Conservation (phyloP, 2,329 filamentous ascomycete genomes). For the Fulvia fulva region DNA sequence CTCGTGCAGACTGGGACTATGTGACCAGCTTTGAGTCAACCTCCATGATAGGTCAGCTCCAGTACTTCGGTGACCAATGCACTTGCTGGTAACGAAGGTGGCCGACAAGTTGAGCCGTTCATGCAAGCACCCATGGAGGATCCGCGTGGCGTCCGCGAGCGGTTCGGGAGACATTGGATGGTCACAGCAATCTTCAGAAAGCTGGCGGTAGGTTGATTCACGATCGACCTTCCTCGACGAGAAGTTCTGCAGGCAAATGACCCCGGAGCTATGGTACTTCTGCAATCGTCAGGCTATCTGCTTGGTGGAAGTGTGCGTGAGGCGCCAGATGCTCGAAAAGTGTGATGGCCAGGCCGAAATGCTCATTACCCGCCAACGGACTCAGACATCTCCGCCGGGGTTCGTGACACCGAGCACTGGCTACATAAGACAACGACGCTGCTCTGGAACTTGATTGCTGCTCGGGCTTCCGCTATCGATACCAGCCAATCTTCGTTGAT, state of each 20-base stretch:
- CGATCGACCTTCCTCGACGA: not conserved
- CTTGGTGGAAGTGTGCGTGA: not conserved
- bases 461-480: not conserved
- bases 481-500: not conserved
- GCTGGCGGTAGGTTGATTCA: not conserved
- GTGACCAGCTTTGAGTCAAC: not conserved
- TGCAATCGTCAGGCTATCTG: not conserved
- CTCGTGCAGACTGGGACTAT: not conserved
- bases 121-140: constrained; percentile 1
- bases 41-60: not conserved
- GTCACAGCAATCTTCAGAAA: not conserved
- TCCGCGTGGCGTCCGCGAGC: not conserved
- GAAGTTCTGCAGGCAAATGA: not conserved
- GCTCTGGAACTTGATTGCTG: not conserved
- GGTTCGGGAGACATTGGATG: not conserved
- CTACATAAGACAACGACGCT: not conserved
- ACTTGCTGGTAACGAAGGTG: not conserved
- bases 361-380: not conserved
- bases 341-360: not conserved
- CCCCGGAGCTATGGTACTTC: not conserved
- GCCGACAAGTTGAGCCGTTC: not conserved
- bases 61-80: not conserved
- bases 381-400: not conserved
- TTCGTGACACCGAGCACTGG: not conserved
- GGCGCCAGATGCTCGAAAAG: not conserved